These are phyloP conservation scores for Metschnikowia corniflorae DNA, from an alignment of 805 yeast genomes.

Conservation along the genomic window DNA sequence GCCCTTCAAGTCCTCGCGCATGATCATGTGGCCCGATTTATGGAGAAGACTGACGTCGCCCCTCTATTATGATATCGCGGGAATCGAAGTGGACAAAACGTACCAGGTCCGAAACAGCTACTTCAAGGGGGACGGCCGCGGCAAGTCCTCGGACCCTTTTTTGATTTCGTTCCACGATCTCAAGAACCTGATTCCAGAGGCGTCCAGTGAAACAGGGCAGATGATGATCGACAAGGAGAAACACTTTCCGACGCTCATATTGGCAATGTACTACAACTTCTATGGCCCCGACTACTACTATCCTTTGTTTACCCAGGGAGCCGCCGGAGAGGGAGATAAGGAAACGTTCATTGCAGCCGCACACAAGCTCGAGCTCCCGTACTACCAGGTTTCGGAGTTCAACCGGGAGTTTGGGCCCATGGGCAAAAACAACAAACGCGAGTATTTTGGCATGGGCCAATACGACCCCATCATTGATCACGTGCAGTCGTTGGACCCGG, in stretches of 20 bases:
- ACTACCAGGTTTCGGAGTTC: slow-evolving; percentile 36
- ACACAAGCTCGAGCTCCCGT: slow-evolving; percentile 33
- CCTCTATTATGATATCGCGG: slow-evolving; percentile 31
- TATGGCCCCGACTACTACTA: slow-evolving; percentile 37
- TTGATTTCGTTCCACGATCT: slow-evolving; percentile 25
- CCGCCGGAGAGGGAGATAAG: slow-evolving; percentile 43
- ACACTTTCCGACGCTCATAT: slow-evolving; percentile 30
- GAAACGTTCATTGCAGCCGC: slow-evolving; percentile 43
- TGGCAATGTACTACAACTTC: slow-evolving; percentile 37
- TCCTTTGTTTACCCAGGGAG: slow-evolving; percentile 39
- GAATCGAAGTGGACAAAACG: slow-evolving; percentile 22
- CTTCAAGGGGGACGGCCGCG: slow-evolving; percentile 26
- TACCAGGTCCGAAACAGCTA: slow-evolving; percentile 26
- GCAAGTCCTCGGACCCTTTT: slow-evolving; percentile 12
- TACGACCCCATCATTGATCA: slow-evolving; percentile 35
- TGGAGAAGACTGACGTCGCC: slow-evolving; percentile 43
- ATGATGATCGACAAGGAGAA: slow-evolving; percentile 31
- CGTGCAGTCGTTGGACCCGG: slow-evolving; percentile 14
- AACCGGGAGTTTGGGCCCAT: slow-evolving; percentile 37
- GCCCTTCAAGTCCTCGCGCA: slow-evolving; percentile 26
- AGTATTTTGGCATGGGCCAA: slow-evolving; percentile 36
- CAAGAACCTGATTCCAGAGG: slow-evolving; percentile 33
- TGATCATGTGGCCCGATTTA: slow-evolving; percentile 41
- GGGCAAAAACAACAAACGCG: slow-evolving; percentile 20
- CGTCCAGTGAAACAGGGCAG: slow-evolving; percentile 40